Base-by-base conservation (phyloP, 2,329 filamentous ascomycete species). In the Ophiostoma perfectum region DNA sequence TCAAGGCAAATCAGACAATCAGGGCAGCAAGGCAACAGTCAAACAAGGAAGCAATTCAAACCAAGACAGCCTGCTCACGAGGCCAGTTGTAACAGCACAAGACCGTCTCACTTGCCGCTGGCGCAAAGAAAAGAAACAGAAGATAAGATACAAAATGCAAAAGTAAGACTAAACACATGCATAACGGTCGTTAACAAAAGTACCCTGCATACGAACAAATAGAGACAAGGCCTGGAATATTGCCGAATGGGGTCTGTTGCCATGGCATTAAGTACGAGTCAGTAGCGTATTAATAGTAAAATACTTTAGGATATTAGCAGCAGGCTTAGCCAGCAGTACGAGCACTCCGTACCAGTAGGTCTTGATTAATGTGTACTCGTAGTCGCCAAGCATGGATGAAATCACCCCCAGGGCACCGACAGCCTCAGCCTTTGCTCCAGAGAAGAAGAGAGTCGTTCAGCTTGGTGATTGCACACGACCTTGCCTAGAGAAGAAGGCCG, bases 61-160 rank as follows among this genome's bases (percentile, higher is more conserved):
- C 7, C 49, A 55, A 55, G 49, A 55, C 49, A 55, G 27, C 5
- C 18, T 55, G 49, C 49, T 27, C 27, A 60, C 55, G 27, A 60
- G 27, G 27, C 27, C 27, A 27, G 55, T 9, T 52, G 27, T 7
- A 14, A 16, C 55, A 38, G 27, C 27, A 58, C n/a, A 18, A 55
- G 49, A 18, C 49, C n/a, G 55, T 60, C 55, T 60, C 55, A 60
- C 27, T 60, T 60, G 55, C 27, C 55, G 55, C 55, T 60, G 27
- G 42, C 42, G 11, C 42, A 12, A 39, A 2, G 27, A 55, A 47
- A 5, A 47, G 5, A 16, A 11, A 38, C 6, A 60, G 16, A 18
- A 27, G 27, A 14, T 5, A 12, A n/a, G n/a, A n/a, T n/a, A n/a
- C n/a, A 60, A 60, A 60, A 27, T 60, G 16, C 55, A 6, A 27